These are phyloP conservation scores for Trametes pubescens DNA, from an alignment of 1,284 basidiomycete species.

Conservation along the genomic window DNA sequence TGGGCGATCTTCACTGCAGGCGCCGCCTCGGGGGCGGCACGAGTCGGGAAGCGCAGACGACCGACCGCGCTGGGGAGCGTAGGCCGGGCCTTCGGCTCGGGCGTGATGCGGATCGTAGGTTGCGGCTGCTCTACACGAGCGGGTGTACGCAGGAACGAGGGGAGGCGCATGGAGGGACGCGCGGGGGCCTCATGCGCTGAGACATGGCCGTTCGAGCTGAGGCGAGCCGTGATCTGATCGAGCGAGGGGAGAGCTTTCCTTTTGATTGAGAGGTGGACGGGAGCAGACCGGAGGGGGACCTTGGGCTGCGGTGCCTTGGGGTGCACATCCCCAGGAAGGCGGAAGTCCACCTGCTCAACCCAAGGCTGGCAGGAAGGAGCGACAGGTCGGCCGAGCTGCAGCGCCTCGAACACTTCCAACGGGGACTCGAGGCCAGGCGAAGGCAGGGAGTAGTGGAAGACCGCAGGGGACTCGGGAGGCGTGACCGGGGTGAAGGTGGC, in stretches of 20 bases:
- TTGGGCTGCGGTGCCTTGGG: slow-evolving; percentile 30
- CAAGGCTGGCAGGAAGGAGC: slow-evolving; percentile 51
- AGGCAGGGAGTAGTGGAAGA: slow-evolving; percentile 74
- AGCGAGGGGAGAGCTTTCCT: slow-evolving; percentile 65
- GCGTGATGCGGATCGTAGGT: slow-evolving; percentile 15
- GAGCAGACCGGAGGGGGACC: slow-evolving; percentile 28
- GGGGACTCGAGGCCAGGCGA: slow-evolving; percentile 73
- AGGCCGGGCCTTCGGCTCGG: slow-evolving; percentile 40
- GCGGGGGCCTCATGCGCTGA: slow-evolving; percentile 30
- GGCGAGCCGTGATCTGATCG: slow-evolving; percentile 74
- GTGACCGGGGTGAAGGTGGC: slow-evolving; percentile 67
- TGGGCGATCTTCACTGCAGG: slow-evolving; percentile 39
- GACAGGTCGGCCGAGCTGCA: slow-evolving; percentile 48
- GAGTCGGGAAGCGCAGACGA: slow-evolving; percentile 52
- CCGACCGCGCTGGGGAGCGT: slow-evolving; percentile 55
- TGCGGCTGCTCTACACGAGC: slow-evolving; percentile 30
- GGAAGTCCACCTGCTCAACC: slow-evolving; percentile 75
- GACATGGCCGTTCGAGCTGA: slow-evolving; percentile 51
- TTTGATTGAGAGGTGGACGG: slow-evolving; percentile 36
- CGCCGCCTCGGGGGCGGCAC: slow-evolving; percentile 35
- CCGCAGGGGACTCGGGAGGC: slow-evolving; percentile 72
- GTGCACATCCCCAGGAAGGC: slow-evolving; percentile 45
- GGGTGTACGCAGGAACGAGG: slow-evolving; percentile 52
- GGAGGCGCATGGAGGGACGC: slow-evolving; percentile 48
- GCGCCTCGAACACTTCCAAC: slow-evolving; percentile 62